A percentile compares a stretch with the other conserved stretches of the same genome.
These are phyloP conservation scores for Kodamaea ohmeri DNA, from an alignment of 1,139 yeast genomes.

Conservation along the genomic window DNA sequence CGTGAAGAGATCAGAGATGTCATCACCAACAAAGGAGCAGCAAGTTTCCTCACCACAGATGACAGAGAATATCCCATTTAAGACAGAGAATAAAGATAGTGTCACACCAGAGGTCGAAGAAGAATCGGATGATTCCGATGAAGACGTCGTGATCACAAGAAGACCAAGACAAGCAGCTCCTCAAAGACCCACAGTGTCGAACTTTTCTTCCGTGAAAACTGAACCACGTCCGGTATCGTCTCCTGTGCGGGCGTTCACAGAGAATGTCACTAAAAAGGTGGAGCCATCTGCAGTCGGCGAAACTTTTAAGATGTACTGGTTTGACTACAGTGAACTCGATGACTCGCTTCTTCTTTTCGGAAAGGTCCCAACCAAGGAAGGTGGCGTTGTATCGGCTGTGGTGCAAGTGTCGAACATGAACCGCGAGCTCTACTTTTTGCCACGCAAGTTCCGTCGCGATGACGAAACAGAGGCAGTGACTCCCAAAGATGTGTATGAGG, in stretches of 20 bases:
- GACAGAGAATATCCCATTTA: no score
- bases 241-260: constrained; percentile 20
- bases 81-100: no score
- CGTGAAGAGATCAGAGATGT: constrained; percentile 8
- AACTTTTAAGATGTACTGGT: constrained; percentile 77
- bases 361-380: constrained; percentile 61
- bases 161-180: constrained; percentile 35
- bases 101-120: constrained; percentile 8
- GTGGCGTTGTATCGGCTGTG: constrained; percentile 67
- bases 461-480: constrained; percentile 33
- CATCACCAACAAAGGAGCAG: constrained; percentile 16
- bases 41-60: no score
- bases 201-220: constrained; percentile 12
- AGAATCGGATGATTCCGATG: constrained; percentile 44
- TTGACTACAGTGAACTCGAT: constrained; percentile 81
- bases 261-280: constrained; percentile 38
- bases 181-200: constrained; percentile 10
- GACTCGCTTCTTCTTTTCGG: constrained; percentile 78
- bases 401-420: constrained; percentile 70
- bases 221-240: constrained; percentile 24
- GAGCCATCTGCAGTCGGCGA: constrained; percentile 40
- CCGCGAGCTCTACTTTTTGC: constrained; percentile 76
- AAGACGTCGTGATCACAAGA: constrained; percentile 48
- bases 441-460: constrained; percentile 42
- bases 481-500: constrained; percentile 72